A percentile compares a stretch with the other conserved stretches of the same genome.
phyloP scores from a whole-genome alignment of 179 eudicot species.

The Spinacia oleracea region DNA sequence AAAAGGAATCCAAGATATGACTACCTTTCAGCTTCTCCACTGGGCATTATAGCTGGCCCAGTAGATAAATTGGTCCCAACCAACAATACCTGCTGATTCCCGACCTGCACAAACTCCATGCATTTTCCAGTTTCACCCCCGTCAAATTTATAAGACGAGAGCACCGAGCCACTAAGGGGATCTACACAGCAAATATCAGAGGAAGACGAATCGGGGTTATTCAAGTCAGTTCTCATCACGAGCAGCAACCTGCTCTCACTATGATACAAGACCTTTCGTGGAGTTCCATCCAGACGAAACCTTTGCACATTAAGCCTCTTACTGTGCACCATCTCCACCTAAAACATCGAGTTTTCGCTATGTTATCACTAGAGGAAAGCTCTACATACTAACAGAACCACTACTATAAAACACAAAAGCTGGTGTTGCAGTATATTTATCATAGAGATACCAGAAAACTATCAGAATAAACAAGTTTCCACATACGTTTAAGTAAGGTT shows the following conservation, averaged over 20 bases:
- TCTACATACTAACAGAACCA: background rate
- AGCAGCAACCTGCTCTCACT: conserved; percentile 83
- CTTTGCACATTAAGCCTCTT: conserved; percentile 97
- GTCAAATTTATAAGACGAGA: conserved; percentile 73
- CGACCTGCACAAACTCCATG: conserved; percentile 81
- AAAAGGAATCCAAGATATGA: conserved; percentile 5
- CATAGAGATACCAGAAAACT: background rate
- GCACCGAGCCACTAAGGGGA: conserved; percentile 82
- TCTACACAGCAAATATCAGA: conserved; percentile 93
- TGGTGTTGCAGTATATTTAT: background rate
- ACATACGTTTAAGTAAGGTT: background rate
- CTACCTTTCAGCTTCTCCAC: conserved; percentile 98
- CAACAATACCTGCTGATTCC: conserved; percentile 73
- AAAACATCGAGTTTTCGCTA: conserved; percentile 18
- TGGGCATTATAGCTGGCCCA: conserved; percentile 93
- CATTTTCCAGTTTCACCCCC: conserved; percentile 89
- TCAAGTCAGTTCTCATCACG: conserved; percentile 84
- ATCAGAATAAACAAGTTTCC: background rate
- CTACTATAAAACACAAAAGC: background rate
- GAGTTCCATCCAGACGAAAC: conserved; percentile 92
- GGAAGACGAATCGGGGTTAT: conserved; percentile 58
- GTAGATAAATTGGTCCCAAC: conserved; percentile 84
- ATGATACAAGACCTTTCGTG: conserved; percentile 87
- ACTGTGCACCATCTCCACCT: conserved; percentile 95
- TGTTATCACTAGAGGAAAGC: background rate